These are phyloP conservation scores for Diaporthe sp. DNA, from an alignment of 2,329 filamentous ascomycete species.

Conservation along the genomic window DNA sequence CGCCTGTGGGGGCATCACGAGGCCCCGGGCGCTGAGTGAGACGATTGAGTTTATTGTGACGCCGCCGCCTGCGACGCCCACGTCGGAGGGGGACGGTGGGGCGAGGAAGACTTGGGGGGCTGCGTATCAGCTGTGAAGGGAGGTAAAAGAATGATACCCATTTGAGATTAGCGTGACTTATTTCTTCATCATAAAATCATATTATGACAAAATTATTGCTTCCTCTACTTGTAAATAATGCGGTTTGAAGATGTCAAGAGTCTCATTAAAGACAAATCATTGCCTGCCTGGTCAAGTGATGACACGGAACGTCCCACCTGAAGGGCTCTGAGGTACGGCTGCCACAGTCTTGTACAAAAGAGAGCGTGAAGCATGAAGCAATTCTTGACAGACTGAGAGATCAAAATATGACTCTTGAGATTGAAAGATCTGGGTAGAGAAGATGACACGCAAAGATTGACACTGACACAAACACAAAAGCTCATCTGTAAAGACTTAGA, in stretches of 20 bases:
- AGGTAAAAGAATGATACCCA: conserved; percentile 18
- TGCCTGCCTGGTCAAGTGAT: background rate
- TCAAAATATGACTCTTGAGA: too few species aligned
- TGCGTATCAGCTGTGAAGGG: conserved; percentile 17
- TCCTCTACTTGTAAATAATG: background rate
- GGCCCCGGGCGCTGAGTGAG: conserved; percentile 36
- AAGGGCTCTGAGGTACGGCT: background rate
- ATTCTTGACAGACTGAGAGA: background rate
- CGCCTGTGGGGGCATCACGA: background rate
- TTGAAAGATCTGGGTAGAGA: too few species aligned
- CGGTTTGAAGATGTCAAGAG: background rate
- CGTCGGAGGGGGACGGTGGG: background rate
- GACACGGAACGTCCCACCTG: background rate
- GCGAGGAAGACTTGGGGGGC: conserved; percentile 26
- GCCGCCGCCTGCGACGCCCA: conserved; percentile 32
- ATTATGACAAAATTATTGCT: background rate
- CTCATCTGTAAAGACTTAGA: background rate
- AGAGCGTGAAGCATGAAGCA: too few species aligned
- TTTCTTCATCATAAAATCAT: background rate
- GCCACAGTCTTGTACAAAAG: background rate
- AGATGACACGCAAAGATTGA: background rate
- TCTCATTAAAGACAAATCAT: background rate
- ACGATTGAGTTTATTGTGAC: conserved; percentile 38
- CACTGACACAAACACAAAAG: background rate
- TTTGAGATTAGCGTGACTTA: background rate